These are phyloP conservation scores for Polytrichum commune DNA, from an alignment of 225 moss, liverwort and hornwort genomes.

Conservation along the genomic window DNA sequence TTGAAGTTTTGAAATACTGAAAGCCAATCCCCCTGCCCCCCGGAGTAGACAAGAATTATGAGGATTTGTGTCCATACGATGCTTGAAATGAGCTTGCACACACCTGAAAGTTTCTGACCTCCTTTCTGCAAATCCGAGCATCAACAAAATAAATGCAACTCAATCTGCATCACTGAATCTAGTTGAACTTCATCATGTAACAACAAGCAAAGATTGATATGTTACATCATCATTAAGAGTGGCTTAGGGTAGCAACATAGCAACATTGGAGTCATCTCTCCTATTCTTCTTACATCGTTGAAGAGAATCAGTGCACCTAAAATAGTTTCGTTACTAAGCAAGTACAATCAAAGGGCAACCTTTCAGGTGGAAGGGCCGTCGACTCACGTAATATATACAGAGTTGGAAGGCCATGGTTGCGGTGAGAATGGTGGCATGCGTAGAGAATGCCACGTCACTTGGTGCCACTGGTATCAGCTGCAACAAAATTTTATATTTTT, in stretches of 20 bases:
- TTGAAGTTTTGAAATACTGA: conserved; percentile 78
- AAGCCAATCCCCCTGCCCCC: conserved; percentile 78
- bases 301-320: neutral
- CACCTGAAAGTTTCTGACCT: conserved; percentile 59
- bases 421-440: conserved; percentile 84
- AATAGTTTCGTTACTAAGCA: neutral
- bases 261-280: too few species aligned
- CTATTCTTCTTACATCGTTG: neutral
- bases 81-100: conserved; percentile 55
- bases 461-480: conserved; percentile 91
- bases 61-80: conserved; percentile 64
- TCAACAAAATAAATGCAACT: neutral
- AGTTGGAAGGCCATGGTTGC: conserved; percentile 51
- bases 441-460: conserved; percentile 94
- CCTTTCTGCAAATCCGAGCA: conserved; percentile 51
- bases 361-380: too few species aligned
- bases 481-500: neutral
- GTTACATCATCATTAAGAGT: too few species aligned
- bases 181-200: neutral
- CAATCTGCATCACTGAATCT: neutral
- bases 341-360: too few species aligned
- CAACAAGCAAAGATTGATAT: too few species aligned
- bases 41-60: conserved; percentile 57
- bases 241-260: too few species aligned
- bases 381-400: conserved; percentile 58